Percentiles rank a stretch among this genome's conserved stretches.
phyloP scores from a whole-genome alignment of 306 rosid species.

The Gastrolobium villosum region DNA sequence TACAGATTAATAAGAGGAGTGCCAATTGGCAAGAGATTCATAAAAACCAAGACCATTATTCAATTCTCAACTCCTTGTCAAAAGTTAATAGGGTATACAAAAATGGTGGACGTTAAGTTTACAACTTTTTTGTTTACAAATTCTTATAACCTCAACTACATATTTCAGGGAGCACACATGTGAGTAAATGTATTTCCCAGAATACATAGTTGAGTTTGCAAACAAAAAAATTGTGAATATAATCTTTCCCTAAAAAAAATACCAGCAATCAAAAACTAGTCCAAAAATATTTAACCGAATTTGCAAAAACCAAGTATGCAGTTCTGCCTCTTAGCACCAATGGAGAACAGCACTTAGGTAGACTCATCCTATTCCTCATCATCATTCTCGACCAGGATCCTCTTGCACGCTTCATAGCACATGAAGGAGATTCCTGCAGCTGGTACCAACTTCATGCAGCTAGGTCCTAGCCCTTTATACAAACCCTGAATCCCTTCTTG shows the following conservation, averaged over 20 bases:
- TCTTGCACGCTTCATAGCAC: constrained; percentile 99
- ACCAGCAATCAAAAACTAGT: constrained; percentile 20
- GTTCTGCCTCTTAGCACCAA: background rate
- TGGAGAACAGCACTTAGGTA: background rate
- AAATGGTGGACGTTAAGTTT: background rate
- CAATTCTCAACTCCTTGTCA: constrained; percentile 21
- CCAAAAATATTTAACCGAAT: constrained; percentile 15
- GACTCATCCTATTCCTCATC: constrained; percentile 61
- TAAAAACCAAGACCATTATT: constrained; percentile 13
- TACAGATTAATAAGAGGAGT: too few species aligned
- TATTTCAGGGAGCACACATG: too few species aligned
- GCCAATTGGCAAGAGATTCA: background rate
- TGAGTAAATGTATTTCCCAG: too few species aligned
- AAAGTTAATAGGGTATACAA: constrained; percentile 11
- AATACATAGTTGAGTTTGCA: too few species aligned
- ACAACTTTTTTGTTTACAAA: too few species aligned
- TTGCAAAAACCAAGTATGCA: background rate
- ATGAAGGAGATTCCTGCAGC: constrained; percentile 97
- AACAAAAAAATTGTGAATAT: too few species aligned
- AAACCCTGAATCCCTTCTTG: constrained; percentile 83
- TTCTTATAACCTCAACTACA: too few species aligned
- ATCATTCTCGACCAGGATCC: constrained; percentile 71
- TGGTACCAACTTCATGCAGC: constrained; percentile 96
- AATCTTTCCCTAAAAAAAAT: too few species aligned
- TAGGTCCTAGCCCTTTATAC: constrained; percentile 91